phyloP scores from a whole-genome alignment of 129 eudicot genomes.

The Chrysanthemum lavandulifolium region DNA sequence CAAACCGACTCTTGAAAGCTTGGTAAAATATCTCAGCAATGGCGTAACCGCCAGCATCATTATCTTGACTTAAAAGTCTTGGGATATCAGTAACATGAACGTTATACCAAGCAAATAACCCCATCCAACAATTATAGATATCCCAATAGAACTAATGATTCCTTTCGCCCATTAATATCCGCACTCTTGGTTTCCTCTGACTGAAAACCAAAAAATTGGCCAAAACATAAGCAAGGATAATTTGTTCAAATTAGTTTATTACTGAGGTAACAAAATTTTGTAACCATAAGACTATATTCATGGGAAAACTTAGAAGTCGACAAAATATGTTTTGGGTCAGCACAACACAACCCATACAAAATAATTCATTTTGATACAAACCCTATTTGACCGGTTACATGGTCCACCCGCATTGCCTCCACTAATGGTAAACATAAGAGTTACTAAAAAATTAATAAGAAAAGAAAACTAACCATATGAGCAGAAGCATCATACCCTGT shows the following conservation, averaged over 20 bases:
- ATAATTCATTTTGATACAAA: background rate
- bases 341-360: background rate
- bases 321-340: background rate
- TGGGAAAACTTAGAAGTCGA: background rate
- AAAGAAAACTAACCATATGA: conserved; percentile 74
- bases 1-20: conserved; percentile 79
- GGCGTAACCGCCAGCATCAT: conserved; percentile 96
- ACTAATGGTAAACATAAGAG: background rate
- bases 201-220: conserved; percentile 35
- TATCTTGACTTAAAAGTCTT: conserved; percentile 47
- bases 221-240: conserved; percentile 10
- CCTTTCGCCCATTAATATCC: conserved; percentile 91
- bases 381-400: background rate
- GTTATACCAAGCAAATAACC: conserved; percentile 94
- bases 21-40: conserved; percentile 90
- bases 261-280: background rate
- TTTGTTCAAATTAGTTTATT: background rate
- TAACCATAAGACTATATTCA: background rate
- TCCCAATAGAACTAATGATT: conserved; percentile 87
- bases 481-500: conserved; percentile 99
- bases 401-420: background rate
- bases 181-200: conserved; percentile 98
- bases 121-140: conserved; percentile 92
- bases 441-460: background rate
- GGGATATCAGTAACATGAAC: conserved; percentile 86